Conservation (phyloP, 2,329 filamentous ascomycete genomes). For the Trichocomaceae sp. region DNA sequence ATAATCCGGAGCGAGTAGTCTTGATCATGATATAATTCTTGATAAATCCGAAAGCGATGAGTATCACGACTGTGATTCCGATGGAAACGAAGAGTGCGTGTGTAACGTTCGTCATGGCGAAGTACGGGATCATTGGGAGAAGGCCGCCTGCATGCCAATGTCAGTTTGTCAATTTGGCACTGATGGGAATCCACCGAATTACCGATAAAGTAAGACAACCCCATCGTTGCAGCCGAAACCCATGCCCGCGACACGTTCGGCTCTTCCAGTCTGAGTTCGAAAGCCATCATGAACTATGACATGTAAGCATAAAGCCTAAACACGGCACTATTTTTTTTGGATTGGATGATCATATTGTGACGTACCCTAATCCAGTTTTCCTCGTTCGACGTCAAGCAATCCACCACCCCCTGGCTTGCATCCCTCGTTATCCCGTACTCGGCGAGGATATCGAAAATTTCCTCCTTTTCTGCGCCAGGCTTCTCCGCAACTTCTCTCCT, state of each 20-base stretch:
- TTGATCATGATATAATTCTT: slow-evolving; percentile 32
- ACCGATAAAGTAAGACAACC: slow-evolving; percentile 27
- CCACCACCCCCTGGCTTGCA: slow-evolving; percentile 43
- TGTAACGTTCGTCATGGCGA: slow-evolving; percentile 33
- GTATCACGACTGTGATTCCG: slow-evolving; percentile 37
- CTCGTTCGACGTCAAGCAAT: slow-evolving; percentile 44
- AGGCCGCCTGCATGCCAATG: slow-evolving; percentile 21
- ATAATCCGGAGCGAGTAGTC: slow-evolving; percentile 17
- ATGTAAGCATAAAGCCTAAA: not conserved
- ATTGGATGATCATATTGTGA: not conserved
- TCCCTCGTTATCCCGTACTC: slow-evolving; percentile 44
- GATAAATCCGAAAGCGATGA: slow-evolving; percentile 40
- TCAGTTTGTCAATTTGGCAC: not conserved
- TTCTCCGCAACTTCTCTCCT: slow-evolving; percentile 38
- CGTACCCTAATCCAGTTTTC: slow-evolving; percentile 44
- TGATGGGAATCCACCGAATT: not conserved
- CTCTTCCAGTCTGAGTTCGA: slow-evolving; percentile 47
- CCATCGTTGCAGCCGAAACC: slow-evolving; percentile 39
- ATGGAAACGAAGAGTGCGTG: slow-evolving; percentile 40
- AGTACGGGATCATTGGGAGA: slow-evolving; percentile 44
- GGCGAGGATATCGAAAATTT: slow-evolving; percentile 42
- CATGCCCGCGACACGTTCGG: slow-evolving; percentile 39
- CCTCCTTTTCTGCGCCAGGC: slow-evolving; percentile 42
- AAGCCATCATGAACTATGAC: slow-evolving; percentile 52
- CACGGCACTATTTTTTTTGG: not conserved